Evolutionary conservation across 345 rosid genomes (phyloP).

Genomic region (Gossypium rotundifolium): DNA sequence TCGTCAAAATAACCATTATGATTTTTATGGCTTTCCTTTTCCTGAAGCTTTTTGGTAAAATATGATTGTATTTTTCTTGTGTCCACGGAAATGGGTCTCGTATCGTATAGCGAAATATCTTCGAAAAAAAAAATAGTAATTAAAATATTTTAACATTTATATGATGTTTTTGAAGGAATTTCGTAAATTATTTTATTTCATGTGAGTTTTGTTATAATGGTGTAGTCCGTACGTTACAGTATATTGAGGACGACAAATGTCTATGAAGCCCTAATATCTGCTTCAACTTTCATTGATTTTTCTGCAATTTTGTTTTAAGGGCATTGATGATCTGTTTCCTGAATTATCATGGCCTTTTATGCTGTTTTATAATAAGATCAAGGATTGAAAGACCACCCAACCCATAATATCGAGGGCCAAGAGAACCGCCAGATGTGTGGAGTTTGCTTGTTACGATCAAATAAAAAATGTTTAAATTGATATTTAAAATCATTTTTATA

Average conservation of each 20-base stretch:
- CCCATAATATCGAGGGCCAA: background rate
- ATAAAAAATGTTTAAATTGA: background rate
- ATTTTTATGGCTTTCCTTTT: background rate
- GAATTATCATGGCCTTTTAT: background rate
- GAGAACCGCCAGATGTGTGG: background rate
- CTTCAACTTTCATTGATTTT: background rate
- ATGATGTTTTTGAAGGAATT: too few relatives aligned
- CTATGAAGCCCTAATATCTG: background rate
- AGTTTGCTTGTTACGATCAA: background rate
- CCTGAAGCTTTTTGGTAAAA: background rate
- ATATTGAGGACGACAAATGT: constrained; percentile 19
- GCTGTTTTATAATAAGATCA: background rate
- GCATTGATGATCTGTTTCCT: background rate
- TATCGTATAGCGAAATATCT: background rate
- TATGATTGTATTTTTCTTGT: background rate
- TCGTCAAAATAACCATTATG: background rate
- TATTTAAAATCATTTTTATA: too few relatives aligned
- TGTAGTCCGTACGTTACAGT: constrained; percentile 14
- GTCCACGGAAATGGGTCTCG: background rate
- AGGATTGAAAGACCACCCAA: background rate
- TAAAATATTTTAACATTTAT: too few relatives aligned
- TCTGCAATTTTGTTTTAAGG: background rate
- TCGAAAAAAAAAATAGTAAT: too few relatives aligned
- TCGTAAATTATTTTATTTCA: too few relatives aligned
- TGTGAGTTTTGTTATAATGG: background rate